These are phyloP conservation scores for Cardamine occulta DNA, from an alignment of 345 rosid species.

Conservation along the genomic window DNA sequence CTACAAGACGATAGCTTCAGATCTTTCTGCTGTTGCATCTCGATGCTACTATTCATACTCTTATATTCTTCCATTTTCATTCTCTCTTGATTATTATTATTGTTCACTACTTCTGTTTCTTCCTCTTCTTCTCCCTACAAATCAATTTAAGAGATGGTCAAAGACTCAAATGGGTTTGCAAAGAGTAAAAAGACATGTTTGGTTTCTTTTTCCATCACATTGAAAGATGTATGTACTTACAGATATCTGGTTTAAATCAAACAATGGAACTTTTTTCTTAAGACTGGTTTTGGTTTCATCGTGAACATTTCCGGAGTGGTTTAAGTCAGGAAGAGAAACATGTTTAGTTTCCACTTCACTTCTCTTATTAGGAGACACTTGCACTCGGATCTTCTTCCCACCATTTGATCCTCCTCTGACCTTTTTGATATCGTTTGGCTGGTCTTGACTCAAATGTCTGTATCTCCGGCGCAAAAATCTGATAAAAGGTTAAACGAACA, in stretches of 20 bases:
- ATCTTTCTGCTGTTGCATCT: slow-evolving; percentile 49
- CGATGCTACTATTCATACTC: slow-evolving; percentile 49
- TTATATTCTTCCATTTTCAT: slow-evolving; percentile 55
- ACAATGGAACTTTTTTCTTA: slow-evolving; percentile 54
- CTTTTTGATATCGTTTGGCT: slow-evolving; percentile 28
- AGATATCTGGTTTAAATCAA: slow-evolving; percentile 90
- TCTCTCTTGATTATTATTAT: slow-evolving; percentile 7
- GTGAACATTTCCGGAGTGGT: slow-evolving; percentile 48
- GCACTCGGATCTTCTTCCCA: slow-evolving; percentile 18
- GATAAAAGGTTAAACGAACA: not conserved
- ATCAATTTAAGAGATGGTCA: not conserved
- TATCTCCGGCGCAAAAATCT: slow-evolving; percentile 74
- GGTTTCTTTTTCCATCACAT: no score
- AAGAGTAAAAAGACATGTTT: not conserved
- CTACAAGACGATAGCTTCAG: slow-evolving; percentile 67
- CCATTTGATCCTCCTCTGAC: slow-evolving; percentile 38
- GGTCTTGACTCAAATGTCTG: slow-evolving; percentile 57
- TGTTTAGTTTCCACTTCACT: slow-evolving; percentile 41
- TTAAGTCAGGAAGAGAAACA: slow-evolving; percentile 48
- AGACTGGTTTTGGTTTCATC: slow-evolving; percentile 52
- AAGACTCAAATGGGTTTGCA: not conserved
- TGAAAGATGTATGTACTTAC: slow-evolving; percentile 56
- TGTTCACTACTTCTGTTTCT: slow-evolving; percentile 33
- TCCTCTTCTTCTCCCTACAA: slow-evolving; percentile 78
- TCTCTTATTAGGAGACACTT: slow-evolving; percentile 26